A percentile compares a stretch with the other conserved stretches of the same genome.
Evolutionary conservation across 2,329 filamentous ascomycete species (phyloP).

Genomic region (Epichloe glyceriae): DNA sequence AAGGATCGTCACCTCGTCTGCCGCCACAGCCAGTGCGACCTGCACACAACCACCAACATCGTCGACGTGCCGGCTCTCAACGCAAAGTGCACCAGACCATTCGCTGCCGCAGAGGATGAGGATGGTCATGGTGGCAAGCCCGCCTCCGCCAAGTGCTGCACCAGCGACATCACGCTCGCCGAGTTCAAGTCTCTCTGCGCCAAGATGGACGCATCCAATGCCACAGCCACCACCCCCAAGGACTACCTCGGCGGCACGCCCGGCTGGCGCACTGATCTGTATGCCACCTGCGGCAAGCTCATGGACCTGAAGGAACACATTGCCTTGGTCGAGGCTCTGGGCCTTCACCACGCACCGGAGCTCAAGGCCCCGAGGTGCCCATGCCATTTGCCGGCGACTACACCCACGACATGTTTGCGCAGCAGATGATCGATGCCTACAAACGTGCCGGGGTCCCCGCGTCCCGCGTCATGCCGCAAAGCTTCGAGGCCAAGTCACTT

Average conservation of each 20-base stretch:
- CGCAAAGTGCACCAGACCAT: conserved; percentile 49
- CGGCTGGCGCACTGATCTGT: conserved; percentile 51
- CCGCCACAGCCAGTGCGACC: conserved; percentile 53
- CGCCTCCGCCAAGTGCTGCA: conserved; percentile 56
- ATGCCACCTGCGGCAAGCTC: conserved; percentile 49
- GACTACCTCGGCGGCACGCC: conserved; percentile 48
- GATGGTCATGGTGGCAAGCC: conserved; percentile 14
- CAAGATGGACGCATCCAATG: conserved; percentile 56
- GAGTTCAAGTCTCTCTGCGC: conserved; percentile 57
- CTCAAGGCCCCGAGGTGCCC: conserved; percentile 52
- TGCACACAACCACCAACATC: conserved; percentile 58
- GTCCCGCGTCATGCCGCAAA: conserved; percentile 47
- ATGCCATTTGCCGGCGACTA: conserved; percentile 56
- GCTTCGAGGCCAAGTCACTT: conserved; percentile 50
- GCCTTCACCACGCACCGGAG: conserved; percentile 52
- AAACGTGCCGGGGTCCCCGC: conserved; percentile 37
- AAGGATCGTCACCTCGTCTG: conserved; percentile 53
- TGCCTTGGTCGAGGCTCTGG: conserved; percentile 40
- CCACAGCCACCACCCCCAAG: conserved; percentile 40
- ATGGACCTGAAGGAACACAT: conserved; percentile 51
- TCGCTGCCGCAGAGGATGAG: conserved; percentile 36
- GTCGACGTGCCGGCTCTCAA: conserved; percentile 47
- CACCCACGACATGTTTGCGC: conserved; percentile 51
- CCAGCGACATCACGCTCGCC: conserved; percentile 53
- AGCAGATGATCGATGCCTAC: conserved; percentile 52